phyloP scores from a whole-genome alignment of 495 filamentous ascomycete genomes.

The Annulohypoxylon bovei region DNA sequence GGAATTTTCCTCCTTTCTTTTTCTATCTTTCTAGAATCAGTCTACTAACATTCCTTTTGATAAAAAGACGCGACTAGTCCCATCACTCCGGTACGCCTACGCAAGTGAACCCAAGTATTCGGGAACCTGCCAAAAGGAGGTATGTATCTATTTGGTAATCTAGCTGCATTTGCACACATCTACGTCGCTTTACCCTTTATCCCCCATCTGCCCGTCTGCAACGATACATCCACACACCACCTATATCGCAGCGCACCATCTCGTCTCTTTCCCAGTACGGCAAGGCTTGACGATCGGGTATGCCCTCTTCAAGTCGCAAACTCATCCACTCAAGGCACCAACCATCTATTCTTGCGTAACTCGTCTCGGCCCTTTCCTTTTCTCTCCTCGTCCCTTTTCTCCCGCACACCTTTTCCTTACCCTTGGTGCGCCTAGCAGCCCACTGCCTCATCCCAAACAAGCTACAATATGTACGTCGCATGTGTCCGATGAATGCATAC shows the following conservation, averaged over 20 bases:
- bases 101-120: constrained; percentile 47
- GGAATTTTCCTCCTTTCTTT: constrained; percentile 3
- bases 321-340: constrained; percentile 45
- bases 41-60: constrained; percentile 35
- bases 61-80: constrained; percentile 40
- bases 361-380: constrained; percentile 50
- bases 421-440: constrained; percentile 38
- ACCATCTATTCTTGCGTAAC: constrained; percentile 48
- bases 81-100: constrained; percentile 43
- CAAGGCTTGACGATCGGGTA: constrained; percentile 46
- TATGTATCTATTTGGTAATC: constrained; percentile 39
- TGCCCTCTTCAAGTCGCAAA: constrained; percentile 47
- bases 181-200: constrained; percentile 34
- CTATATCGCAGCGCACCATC: constrained; percentile 40
- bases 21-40: constrained; percentile 14
- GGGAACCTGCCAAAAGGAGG: constrained; percentile 45
- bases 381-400: constrained; percentile 47
- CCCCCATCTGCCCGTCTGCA: constrained; percentile 48
- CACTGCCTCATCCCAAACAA: constrained; percentile 43
- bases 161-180: constrained; percentile 19
- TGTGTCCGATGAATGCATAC: constrained; percentile 44
- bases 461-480: constrained; percentile 44
- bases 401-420: constrained; percentile 42
- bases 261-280: constrained; percentile 43
- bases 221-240: constrained; percentile 50